These are phyloP conservation scores for Cercophora samala DNA, from an alignment of 495 filamentous ascomycete species.

Conservation along the genomic window DNA sequence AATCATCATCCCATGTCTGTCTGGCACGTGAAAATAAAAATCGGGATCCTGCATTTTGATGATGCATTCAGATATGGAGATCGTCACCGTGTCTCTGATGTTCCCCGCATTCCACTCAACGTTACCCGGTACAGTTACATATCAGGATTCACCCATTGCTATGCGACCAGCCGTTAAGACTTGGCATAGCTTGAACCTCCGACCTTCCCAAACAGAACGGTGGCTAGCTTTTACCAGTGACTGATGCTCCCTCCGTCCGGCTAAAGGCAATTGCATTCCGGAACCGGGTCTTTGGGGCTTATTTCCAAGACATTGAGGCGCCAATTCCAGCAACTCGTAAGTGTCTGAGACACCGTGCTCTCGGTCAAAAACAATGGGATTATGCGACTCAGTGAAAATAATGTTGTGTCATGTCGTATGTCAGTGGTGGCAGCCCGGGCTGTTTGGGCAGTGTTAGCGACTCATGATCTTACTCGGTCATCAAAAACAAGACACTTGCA, in stretches of 20 bases:
- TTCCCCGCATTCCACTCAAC: slow-evolving; percentile 14
- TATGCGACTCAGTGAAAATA: slow-evolving; percentile 24
- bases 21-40: not conserved
- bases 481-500: slow-evolving; percentile 4
- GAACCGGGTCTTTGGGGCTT: not conserved
- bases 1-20: not conserved
- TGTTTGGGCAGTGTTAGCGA: slow-evolving; percentile 29
- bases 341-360: not conserved
- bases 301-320: not conserved
- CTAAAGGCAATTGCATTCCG: not conserved
- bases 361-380: not conserved
- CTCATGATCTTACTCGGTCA: no score
- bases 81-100: not conserved
- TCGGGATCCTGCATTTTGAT: not conserved
- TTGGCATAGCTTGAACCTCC: slow-evolving; percentile 7
- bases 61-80: not conserved
- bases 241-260: not conserved
- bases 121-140: slow-evolving; percentile 8
- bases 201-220: slow-evolving; percentile 7
- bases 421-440: slow-evolving; percentile 31
- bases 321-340: not conserved
- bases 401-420: slow-evolving; percentile 46
- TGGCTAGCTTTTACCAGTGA: not conserved
- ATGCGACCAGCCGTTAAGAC: not conserved
- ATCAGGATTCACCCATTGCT: not conserved